phyloP scores from a whole-genome alignment of 2,329 filamentous ascomycete genomes.

The Alternaria burnsii region DNA sequence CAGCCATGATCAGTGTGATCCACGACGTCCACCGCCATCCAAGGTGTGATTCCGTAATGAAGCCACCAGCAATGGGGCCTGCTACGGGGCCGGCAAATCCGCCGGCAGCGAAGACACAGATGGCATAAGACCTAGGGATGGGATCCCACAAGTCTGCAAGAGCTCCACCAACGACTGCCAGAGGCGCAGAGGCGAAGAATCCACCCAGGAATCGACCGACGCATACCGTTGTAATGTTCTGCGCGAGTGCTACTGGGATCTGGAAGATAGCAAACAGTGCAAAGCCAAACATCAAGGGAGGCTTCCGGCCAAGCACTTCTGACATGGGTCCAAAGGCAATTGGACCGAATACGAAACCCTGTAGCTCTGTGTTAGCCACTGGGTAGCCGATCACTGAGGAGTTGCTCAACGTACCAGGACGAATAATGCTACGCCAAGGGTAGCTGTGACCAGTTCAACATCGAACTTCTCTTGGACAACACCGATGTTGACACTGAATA shows the following conservation, averaged over 20 bases:
- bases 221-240: slow-evolving; percentile 62
- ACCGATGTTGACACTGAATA: slow-evolving; percentile 67
- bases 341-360: slow-evolving; percentile 61
- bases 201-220: slow-evolving; percentile 62
- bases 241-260: slow-evolving; percentile 50
- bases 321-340: slow-evolving; percentile 59
- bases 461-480: slow-evolving; percentile 62
- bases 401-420: slow-evolving; percentile 44
- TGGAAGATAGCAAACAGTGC: slow-evolving; percentile 52
- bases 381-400: not conserved
- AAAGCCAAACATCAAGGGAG: slow-evolving; percentile 44
- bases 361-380: slow-evolving; percentile 12
- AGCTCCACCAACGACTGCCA: slow-evolving; percentile 47
- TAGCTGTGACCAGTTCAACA: slow-evolving; percentile 56
- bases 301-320: slow-evolving; percentile 58
- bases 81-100: slow-evolving; percentile 48
- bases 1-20: slow-evolving; percentile 50
- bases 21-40: slow-evolving; percentile 51
- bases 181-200: slow-evolving; percentile 57
- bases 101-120: slow-evolving; percentile 48
- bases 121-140: slow-evolving; percentile 47
- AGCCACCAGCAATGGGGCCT: slow-evolving; percentile 59
- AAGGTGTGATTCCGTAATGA: slow-evolving; percentile 45
- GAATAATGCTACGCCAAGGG: slow-evolving; percentile 60
- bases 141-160: slow-evolving; percentile 50